These are phyloP conservation scores for Linnemannia schmuckeri DNA, from an alignment of 192 early-diverging fungal genomes.

Conservation along the genomic window DNA sequence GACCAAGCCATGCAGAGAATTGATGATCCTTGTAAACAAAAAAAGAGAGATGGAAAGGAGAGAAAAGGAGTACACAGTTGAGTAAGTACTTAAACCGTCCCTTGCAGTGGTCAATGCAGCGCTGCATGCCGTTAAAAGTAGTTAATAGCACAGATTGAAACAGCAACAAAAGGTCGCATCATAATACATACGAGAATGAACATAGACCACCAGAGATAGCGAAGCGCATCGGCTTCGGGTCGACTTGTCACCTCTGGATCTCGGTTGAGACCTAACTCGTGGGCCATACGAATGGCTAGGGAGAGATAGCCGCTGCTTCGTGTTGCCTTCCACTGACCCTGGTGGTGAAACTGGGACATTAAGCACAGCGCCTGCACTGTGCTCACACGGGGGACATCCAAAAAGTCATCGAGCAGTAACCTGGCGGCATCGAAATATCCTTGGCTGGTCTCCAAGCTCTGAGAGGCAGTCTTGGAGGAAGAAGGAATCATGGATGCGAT, in stretches of 20 bases:
- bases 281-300: constrained; percentile 60
- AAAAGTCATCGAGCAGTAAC: constrained; percentile 55
- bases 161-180: neutral
- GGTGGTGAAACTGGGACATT: constrained; percentile 53
- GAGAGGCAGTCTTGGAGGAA: neutral
- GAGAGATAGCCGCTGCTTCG: constrained; percentile 54
- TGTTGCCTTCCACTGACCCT: constrained; percentile 55
- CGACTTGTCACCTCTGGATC: constrained; percentile 31
- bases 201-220: constrained; percentile 55
- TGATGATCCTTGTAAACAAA: constrained; percentile 41
- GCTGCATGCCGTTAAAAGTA: neutral
- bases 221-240: constrained; percentile 38
- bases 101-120: neutral
- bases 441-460: constrained; percentile 25
- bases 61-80: neutral
- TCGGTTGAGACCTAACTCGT: constrained; percentile 54
- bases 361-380: constrained; percentile 61
- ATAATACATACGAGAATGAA: constrained; percentile 41
- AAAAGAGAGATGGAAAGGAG: neutral
- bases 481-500: constrained; percentile 49
- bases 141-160: neutral
- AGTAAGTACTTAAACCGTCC: neutral
- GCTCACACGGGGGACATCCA: constrained; percentile 57
- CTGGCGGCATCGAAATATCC: constrained; percentile 39
- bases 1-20: constrained; percentile 48